A percentile compares a stretch with the other conserved stretches of the same genome.
These are phyloP conservation scores for Ajuga chamaepitys DNA, from an alignment of 257 asterid species.

Conservation along the genomic window DNA sequence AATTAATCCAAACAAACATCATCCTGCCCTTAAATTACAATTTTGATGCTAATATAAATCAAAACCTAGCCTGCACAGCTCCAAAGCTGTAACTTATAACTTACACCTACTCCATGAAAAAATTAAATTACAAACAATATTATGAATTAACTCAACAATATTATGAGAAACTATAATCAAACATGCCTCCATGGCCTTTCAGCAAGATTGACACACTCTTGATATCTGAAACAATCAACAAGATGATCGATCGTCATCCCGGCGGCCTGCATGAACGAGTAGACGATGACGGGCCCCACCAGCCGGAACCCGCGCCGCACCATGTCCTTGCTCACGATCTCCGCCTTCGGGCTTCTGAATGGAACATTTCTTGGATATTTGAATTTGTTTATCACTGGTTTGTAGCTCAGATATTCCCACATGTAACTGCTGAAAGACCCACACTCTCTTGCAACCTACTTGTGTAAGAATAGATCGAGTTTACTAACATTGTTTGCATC, in stretches of 20 bases:
- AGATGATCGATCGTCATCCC: conserved; percentile 89
- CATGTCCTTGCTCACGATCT: conserved; percentile 76
- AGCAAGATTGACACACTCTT: conserved; percentile 71
- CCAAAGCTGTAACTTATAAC: not conserved
- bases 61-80: too few species aligned
- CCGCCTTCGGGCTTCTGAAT: conserved; percentile 79
- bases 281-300: conserved; percentile 86
- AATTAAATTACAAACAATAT: conserved; percentile 1
- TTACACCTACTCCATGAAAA: not conserved
- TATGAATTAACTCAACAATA: not conserved
- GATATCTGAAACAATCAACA: conserved; percentile 70
- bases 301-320: conserved; percentile 74
- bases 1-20: too few species aligned
- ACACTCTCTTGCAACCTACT: conserved; percentile 58
- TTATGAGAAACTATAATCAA: conserved; percentile 7
- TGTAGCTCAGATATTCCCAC: conserved; percentile 74
- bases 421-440: conserved; percentile 79
- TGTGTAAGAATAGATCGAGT: not conserved
- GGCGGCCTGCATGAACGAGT: conserved; percentile 90
- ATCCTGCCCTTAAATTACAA: not conserved
- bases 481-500: not conserved
- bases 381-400: conserved; percentile 69
- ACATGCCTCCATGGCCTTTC: conserved; percentile 97
- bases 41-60: not conserved
- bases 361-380: conserved; percentile 73